Base-by-base conservation (phyloP, 1,284 basidiomycete species). In the Termitomyces sp. region DNA sequence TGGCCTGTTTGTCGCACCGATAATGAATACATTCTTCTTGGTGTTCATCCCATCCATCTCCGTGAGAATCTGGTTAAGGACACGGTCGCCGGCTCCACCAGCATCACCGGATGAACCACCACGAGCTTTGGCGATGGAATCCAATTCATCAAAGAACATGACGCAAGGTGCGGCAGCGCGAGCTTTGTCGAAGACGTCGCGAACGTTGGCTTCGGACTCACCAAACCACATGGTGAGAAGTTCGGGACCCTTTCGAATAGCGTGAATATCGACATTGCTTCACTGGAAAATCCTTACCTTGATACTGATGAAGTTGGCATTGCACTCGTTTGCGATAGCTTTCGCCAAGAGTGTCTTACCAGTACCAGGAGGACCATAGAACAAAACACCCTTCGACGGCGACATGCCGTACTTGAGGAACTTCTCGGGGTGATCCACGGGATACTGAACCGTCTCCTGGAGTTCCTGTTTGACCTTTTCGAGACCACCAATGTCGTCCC, bases 321-420 rank as follows among this genome's bases (percentile, higher is more conserved):
- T 95, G 70, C 95, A 98, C 77, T 99, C 97, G 71, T 98, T 97
- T 62, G 97, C 97, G 66, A 99, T 98, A 47, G 94, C 94, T 77
- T 97, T 97, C 53, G 94, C 94, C 54, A 97, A 80, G 57, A 97
- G 71, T 35, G 93, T 97, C 78, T 95, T 95, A 88, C 93, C 93
- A 56, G 93, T 96, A 82, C 94, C 94, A 58, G 94, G 94, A 64
- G 94, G 94, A 46, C 94, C 94, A 70, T 96, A 94, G 81, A 98
- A 97, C 65, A 96, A 75, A 46, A 98, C 95, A 83, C 95, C 97
- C 79, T 98, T 98, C 37, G 93, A 97, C 3, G 97, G 96, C 37
- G 93, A 93, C 92, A 99, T 97, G 60, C 97, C 97, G 66, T 99
- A 99, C 79, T 99, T 99, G 87, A 98, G 82, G 92, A 99, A 99